Evolutionary conservation across 2,329 filamentous ascomycete species (phyloP).

Genomic region (Pseudocercospora eumusae): DNA sequence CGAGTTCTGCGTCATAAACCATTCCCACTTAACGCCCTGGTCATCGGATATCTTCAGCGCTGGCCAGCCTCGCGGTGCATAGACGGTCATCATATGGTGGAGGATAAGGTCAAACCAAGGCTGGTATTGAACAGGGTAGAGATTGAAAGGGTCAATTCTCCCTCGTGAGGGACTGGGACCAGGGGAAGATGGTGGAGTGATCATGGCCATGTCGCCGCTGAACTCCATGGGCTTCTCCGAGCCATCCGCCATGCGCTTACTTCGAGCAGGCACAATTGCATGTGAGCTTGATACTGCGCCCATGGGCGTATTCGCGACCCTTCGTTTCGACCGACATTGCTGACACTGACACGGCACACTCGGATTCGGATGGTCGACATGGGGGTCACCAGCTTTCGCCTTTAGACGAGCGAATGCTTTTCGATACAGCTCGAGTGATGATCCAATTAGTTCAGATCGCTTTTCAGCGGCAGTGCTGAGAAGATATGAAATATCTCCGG

Average conservation of each 20-base stretch:
- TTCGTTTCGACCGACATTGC: constrained; percentile 16
- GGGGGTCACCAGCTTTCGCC: background rate
- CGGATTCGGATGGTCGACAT: constrained; percentile 9
- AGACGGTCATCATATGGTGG: constrained; percentile 41
- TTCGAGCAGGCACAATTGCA: constrained; percentile 13
- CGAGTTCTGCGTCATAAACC: constrained; percentile 39
- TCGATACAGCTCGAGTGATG: constrained; percentile 13
- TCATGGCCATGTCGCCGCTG: constrained; percentile 22
- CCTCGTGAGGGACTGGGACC: constrained; percentile 19
- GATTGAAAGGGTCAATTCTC: constrained; percentile 36
- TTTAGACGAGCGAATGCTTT: background rate
- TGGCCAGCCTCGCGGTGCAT: constrained; percentile 40
- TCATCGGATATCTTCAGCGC: constrained; percentile 36
- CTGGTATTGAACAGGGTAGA: constrained; percentile 37
- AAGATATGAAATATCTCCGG: constrained; percentile 12
- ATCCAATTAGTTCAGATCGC: constrained; percentile 1
- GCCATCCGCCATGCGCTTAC: constrained; percentile 29
- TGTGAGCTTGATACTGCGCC: constrained; percentile 12
- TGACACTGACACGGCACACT: constrained; percentile 12
- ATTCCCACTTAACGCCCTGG: constrained; percentile 38
- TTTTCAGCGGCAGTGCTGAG: constrained; percentile 12
- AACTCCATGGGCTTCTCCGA: constrained; percentile 22
- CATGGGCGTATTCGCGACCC: constrained; percentile 9
- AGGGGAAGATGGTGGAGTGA: constrained; percentile 29
- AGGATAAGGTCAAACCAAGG: constrained; percentile 37